phyloP scores from a whole-genome alignment of 345 rosid species.

The Arabis hirsuta region DNA sequence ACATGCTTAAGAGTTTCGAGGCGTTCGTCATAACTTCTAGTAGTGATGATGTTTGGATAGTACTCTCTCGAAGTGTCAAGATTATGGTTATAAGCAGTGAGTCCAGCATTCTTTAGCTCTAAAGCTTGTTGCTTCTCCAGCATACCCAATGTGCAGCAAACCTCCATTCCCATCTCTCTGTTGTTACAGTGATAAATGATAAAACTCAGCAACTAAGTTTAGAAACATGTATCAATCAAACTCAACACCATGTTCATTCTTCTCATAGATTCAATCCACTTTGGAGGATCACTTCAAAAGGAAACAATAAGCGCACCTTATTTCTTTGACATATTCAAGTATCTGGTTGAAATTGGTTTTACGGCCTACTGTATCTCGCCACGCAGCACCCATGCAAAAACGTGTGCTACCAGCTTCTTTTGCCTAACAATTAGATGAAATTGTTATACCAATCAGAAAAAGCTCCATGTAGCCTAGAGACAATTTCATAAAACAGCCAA shows the following conservation, averaged over 20 bases:
- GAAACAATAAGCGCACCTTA: slow-evolving; percentile 55
- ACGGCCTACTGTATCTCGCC: slow-evolving; percentile 96
- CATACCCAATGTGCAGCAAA: slow-evolving; percentile 99
- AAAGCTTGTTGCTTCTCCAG: slow-evolving; percentile 94
- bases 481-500: not conserved
- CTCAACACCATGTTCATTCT: slow-evolving; percentile 14
- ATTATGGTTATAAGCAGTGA: slow-evolving; percentile 97
- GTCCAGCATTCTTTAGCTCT: slow-evolving; percentile 95
- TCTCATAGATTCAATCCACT: not conserved
- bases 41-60: slow-evolving; percentile 84
- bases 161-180: slow-evolving; percentile 99
- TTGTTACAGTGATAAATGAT: not conserved
- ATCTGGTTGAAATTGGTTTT: slow-evolving; percentile 87
- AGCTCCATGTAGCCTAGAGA: no score
- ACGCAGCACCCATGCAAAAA: slow-evolving; percentile 99
- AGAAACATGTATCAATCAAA: slow-evolving; percentile 3
- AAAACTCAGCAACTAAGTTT: not conserved
- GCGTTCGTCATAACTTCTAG: slow-evolving; percentile 90
- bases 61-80: slow-evolving; percentile 97
- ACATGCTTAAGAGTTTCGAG: slow-evolving; percentile 82
- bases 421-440: slow-evolving; percentile 57
- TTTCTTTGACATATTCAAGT: slow-evolving; percentile 91
- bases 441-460: no score
- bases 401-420: slow-evolving; percentile 99
- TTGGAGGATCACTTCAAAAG: not conserved